phyloP scores from a whole-genome alignment of 768 basidiomycete species.

The Kwoniella pini region DNA sequence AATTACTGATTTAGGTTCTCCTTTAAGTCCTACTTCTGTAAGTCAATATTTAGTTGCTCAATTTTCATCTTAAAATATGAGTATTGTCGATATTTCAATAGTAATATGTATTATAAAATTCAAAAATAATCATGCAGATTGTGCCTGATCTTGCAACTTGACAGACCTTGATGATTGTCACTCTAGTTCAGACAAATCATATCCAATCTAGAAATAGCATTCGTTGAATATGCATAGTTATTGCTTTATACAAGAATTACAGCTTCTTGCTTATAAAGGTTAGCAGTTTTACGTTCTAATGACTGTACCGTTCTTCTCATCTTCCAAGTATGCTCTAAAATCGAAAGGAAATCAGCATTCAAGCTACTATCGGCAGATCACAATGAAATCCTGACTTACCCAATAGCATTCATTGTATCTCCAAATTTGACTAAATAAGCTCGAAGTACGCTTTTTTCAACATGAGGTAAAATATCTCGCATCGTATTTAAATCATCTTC shows the following conservation, averaged over 20 bases:
- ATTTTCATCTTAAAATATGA: constrained; percentile 57
- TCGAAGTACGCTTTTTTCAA: constrained; percentile 33
- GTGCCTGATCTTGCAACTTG: no score
- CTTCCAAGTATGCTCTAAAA: constrained; percentile 44
- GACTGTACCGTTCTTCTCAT: constrained; percentile 42
- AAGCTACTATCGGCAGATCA: not conserved
- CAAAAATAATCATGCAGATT: no score
- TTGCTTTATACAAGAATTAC: no score
- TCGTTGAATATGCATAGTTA: no score
- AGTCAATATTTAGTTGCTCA: constrained; percentile 94
- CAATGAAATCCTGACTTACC: constrained; percentile 28
- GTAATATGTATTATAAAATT: no score
- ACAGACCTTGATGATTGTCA: no score
- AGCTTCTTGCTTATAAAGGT: no score
- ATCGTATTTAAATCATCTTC: constrained; percentile 43
- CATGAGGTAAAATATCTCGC: constrained; percentile 47
- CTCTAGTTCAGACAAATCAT: no score
- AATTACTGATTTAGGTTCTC: constrained; percentile 88
- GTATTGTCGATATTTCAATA: no score
- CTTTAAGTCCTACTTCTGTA: constrained; percentile 68
- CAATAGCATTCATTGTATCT: constrained; percentile 46
- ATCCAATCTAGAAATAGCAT: no score
- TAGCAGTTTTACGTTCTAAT: constrained; percentile 2
- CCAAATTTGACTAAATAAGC: constrained; percentile 40
- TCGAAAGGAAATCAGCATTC: constrained; percentile 9